Conservation (phyloP, 139 green algal genomes). For the Zygnema circumcarinatum region DNA sequence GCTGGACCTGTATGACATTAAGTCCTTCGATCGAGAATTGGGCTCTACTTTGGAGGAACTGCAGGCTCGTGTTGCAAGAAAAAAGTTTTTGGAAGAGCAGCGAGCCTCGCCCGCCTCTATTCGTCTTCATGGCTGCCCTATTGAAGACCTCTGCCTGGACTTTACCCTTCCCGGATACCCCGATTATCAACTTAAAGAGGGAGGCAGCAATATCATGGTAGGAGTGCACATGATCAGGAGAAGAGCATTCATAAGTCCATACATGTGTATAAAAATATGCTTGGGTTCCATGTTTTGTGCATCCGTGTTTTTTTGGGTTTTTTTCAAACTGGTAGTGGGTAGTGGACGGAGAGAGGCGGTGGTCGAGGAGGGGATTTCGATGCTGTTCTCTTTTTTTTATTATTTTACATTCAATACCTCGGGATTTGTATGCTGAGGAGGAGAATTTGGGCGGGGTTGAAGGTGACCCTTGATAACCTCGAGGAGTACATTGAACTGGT, state of each 20-base stretch:
- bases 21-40: conserved; percentile 77
- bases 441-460: too few species aligned
- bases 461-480: conserved; percentile 64
- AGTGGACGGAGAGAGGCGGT: too few species aligned
- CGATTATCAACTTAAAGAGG: conserved; percentile 74
- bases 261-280: too few species aligned
- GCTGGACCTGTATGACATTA: conserved; percentile 65
- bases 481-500: conserved; percentile 83
- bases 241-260: too few species aligned
- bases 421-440: too few species aligned
- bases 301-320: too few species aligned
- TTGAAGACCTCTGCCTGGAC: conserved; percentile 89
- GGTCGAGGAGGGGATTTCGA: too few species aligned
- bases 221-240: too few species aligned
- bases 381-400: too few species aligned
- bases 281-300: too few species aligned
- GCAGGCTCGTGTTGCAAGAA: conserved; percentile 57
- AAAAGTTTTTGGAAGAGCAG: background rate
- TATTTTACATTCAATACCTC: too few species aligned
- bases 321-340: too few species aligned
- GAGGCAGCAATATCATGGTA: conserved; percentile 68
- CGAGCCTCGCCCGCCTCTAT: background rate
- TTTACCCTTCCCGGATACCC: conserved; percentile 89
- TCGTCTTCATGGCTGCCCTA: conserved; percentile 44
- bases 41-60: conserved; percentile 78